Conservation (phyloP, 2,329 filamentous ascomycete genomes). For the Diaporthe sp. region DNA sequence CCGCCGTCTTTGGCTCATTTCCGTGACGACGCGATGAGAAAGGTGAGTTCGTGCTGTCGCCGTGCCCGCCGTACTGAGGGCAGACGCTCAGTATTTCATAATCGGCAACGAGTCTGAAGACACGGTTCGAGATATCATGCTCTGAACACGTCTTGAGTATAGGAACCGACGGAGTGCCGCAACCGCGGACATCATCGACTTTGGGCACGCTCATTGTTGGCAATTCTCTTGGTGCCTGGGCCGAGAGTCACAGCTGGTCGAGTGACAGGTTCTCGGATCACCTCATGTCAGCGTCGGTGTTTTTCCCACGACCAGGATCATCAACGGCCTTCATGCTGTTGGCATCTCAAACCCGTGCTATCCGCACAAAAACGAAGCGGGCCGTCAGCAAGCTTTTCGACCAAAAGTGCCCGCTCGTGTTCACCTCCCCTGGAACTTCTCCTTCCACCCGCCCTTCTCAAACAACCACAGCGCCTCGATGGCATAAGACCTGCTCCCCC, state of each 20-base stretch:
- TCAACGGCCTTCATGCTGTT: neutral
- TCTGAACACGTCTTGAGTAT: neutral
- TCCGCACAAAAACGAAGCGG: too few species aligned
- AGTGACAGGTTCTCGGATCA: neutral
- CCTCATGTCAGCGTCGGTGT: too few species aligned
- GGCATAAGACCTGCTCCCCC: conserved; percentile 86
- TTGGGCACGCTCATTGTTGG: too few species aligned
- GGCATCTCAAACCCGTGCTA: too few species aligned
- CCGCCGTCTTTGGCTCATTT: neutral
- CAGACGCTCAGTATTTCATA: neutral
- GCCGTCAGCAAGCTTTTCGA: neutral
- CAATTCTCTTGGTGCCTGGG: neutral
- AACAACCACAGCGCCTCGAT: conserved; percentile 91
- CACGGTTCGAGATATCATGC: neutral
- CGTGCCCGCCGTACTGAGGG: neutral
- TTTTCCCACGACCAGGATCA: neutral
- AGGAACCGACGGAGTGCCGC: too few species aligned
- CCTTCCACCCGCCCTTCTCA: conserved; percentile 78
- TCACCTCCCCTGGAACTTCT: conserved; percentile 64
- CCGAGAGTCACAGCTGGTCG: neutral
- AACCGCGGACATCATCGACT: neutral
- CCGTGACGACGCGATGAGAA: neutral
- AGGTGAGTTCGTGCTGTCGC: neutral
- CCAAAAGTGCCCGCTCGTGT: neutral
- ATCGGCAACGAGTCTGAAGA: too few species aligned